Evolutionary conservation across 2,329 filamentous ascomycete genomes (phyloP).

Genomic region (Dothidotthia symphoricarpi): DNA sequence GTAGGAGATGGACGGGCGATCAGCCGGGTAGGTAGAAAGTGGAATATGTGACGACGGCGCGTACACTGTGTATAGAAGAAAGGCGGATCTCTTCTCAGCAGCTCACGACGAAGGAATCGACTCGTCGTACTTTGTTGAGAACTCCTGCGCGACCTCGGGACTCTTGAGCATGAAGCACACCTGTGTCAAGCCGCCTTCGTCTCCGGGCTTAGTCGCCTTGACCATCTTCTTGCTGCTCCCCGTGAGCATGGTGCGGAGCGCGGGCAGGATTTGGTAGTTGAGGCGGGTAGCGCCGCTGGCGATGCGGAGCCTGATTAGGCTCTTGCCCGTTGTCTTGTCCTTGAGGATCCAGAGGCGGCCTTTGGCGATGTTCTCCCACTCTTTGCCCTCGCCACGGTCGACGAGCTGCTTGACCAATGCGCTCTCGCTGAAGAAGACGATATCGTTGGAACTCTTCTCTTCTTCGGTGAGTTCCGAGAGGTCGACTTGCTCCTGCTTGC

Average conservation of each 20-base stretch:
- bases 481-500: conserved; percentile 30
- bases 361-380: conserved; percentile 33
- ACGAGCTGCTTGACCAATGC: conserved; percentile 31
- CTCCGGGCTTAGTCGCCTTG: conserved; percentile 20
- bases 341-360: conserved; percentile 40
- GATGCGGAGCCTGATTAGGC: conserved; percentile 35
- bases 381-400: conserved; percentile 24
- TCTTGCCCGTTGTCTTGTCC: conserved; percentile 35
- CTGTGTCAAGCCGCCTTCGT: conserved; percentile 24
- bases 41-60: too few species aligned
- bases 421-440: conserved; percentile 34
- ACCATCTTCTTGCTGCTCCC: conserved; percentile 34
- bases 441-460: conserved; percentile 31
- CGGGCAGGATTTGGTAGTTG: conserved; percentile 34
- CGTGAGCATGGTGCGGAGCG: conserved; percentile 21
- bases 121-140: conserved; percentile 31
- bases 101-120: conserved; percentile 20
- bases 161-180: conserved; percentile 31
- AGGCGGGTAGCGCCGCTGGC: conserved; percentile 31
- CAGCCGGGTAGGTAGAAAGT: not conserved
- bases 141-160: conserved; percentile 30
- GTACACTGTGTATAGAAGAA: not conserved
- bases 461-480: conserved; percentile 34
- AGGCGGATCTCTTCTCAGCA: too few species aligned
- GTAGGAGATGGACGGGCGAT: too few species aligned